Base-by-base conservation (phyloP, 2,329 filamentous ascomycete species). In the Diaporthe capsici region DNA sequence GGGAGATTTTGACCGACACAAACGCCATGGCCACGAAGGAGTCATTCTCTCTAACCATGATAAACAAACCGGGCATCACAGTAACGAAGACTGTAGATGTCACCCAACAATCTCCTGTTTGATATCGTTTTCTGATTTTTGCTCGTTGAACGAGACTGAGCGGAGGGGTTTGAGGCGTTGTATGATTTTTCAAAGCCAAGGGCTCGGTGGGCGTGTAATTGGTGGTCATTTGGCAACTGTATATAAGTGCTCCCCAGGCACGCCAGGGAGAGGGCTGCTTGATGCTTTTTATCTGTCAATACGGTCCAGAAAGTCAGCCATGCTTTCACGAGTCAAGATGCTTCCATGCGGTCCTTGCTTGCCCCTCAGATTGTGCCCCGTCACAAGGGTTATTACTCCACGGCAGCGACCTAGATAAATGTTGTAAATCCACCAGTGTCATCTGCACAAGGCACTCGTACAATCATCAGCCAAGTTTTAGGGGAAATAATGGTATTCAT, bases 51-150 rank as follows among this genome's bases (percentile, higher is more conserved):
- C 44, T 76, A 70, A 70, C 73, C n/a, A 42, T 28, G 7, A 37
- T 76, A 44, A 70, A 63, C 57, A 76, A 76, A 55, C 55, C 61
- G 9, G 75, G 75, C 28, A 76, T 76, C 44, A 76, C 75, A 10
- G 75, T 76, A 15, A 76, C 75, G n/a, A 76, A 73, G 68, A 76
- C 75, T 44, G 70, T 76, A 13, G 75, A 75, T 44, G 63, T 76
- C 9, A 75, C 63, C 22, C 37, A 73, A 25, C 60, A 57, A 20
- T 65, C 71, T 44, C 71, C 71, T 15, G 71, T 73, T 42, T 73
- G 49, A 73, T 25, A 6, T 65, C 15, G 20, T 44, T 65, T 34
- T 31, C n/a, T 55, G 13, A 7, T 31, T 28, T 70, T 42, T 49
- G 7, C 65, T 70, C 65, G 65, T 70, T 70, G 65, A 55, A 42